Conservation (phyloP, 192 early-diverging fungal species). For the Rhizophagus clarus region DNA sequence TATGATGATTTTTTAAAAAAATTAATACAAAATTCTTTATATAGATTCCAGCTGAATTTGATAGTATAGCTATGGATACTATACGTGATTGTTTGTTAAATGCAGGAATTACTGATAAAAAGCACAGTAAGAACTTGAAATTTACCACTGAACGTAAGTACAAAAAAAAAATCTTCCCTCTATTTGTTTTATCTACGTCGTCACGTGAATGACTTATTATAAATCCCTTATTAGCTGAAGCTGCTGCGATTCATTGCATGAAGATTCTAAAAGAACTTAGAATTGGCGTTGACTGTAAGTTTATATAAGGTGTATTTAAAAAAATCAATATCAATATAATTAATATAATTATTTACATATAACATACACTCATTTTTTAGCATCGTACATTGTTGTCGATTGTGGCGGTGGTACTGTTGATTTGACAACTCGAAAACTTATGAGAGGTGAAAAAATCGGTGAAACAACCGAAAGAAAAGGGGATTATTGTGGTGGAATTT, state of each 20-base stretch:
- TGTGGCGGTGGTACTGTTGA: constrained; percentile 61
- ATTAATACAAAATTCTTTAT: constrained; percentile 11
- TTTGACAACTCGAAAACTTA: constrained; percentile 40
- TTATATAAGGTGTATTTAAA: neutral
- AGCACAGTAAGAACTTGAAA: neutral
- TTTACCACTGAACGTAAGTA: constrained; percentile 9
- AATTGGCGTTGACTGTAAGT: neutral
- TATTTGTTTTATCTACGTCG: neutral
- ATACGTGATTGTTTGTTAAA: constrained; percentile 55
- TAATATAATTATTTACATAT: neutral
- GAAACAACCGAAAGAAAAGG: constrained; percentile 11
- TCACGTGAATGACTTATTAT: neutral
- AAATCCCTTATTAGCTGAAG: neutral
- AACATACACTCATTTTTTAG: neutral
- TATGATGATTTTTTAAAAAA: too few species aligned
- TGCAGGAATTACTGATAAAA: constrained; percentile 46
- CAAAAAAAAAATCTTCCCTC: too few species aligned
- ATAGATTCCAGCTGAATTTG: constrained; percentile 29
- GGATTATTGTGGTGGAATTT: constrained; percentile 16
- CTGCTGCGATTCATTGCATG: constrained; percentile 23
- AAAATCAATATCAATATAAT: too few species aligned
- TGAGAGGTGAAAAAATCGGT: neutral
- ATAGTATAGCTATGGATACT: constrained; percentile 40
- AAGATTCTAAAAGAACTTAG: neutral
- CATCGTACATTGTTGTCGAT: constrained; percentile 60